These are phyloP conservation scores for Chrysoporthe cubensis DNA, from an alignment of 2,329 filamentous ascomycete species.

Conservation along the genomic window DNA sequence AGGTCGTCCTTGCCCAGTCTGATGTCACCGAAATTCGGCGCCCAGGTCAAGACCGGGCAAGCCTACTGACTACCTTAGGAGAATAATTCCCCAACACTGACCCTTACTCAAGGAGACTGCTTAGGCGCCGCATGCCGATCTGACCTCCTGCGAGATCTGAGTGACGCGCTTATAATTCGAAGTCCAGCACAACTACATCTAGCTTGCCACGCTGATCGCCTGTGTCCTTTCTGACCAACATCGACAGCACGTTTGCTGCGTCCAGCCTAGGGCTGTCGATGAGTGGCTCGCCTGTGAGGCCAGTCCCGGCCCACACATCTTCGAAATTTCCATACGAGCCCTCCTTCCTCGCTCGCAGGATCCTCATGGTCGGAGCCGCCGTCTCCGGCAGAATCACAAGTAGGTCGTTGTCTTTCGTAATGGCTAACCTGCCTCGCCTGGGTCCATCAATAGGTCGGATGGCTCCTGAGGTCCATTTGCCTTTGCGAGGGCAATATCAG, in stretches of 20 bases:
- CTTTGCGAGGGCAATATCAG: constrained; percentile 30
- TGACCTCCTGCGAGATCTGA: not conserved
- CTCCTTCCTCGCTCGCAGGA: constrained; percentile 38
- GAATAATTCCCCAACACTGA: too few relatives aligned
- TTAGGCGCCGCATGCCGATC: not conserved
- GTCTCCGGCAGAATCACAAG: constrained; percentile 44
- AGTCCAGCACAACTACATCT: constrained; percentile 44
- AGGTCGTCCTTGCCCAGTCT: too few relatives aligned
- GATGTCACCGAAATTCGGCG: too few relatives aligned
- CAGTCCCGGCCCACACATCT: constrained; percentile 41
- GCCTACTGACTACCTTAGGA: too few relatives aligned
- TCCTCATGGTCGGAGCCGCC: constrained; percentile 35
- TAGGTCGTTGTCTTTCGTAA: constrained; percentile 41
- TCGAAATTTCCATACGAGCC: constrained; percentile 40
- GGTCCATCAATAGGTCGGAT: constrained; percentile 38
- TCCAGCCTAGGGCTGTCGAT: constrained; percentile 43
- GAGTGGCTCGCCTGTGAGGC: constrained; percentile 45
- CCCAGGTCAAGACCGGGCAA: too few relatives aligned
- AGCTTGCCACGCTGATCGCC: constrained; percentile 25
- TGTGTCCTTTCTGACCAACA: constrained; percentile 37
- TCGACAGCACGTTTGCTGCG: constrained; percentile 41
- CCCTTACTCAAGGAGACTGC: too few relatives aligned
- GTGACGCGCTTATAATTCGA: constrained; percentile 28
- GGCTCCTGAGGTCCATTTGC: constrained; percentile 39
- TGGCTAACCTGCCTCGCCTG: constrained; percentile 43